Conservation (phyloP, 306 rosid species). For the Begonia fuchsioides region DNA sequence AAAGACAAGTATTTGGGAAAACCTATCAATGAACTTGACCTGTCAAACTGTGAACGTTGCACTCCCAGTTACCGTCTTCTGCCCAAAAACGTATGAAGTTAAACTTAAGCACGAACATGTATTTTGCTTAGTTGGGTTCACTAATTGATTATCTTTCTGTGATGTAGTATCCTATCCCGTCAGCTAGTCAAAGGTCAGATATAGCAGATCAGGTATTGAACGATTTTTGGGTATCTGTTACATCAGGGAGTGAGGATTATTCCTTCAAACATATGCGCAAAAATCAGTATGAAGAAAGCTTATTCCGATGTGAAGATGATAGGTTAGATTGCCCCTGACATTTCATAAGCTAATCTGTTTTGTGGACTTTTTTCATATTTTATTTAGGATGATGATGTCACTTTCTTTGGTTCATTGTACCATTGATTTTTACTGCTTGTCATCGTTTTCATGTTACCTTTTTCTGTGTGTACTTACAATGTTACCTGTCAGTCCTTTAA, state of each 20-base stretch:
- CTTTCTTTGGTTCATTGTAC: constrained; percentile 4
- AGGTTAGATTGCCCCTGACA: constrained; percentile 38
- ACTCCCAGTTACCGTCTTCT: constrained; percentile 94
- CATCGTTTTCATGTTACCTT: background rate
- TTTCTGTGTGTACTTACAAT: too few species aligned
- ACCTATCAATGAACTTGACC: constrained; percentile 95
- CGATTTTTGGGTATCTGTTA: constrained; percentile 96
- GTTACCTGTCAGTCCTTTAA: background rate
- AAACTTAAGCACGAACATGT: constrained; percentile 2
- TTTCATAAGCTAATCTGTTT: constrained; percentile 6
- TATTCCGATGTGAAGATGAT: constrained; percentile 99
- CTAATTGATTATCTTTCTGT: background rate
- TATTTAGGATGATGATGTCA: too few species aligned
- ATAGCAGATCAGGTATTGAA: constrained; percentile 76
- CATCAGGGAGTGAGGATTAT: constrained; percentile 99
- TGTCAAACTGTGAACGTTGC: constrained; percentile 90
- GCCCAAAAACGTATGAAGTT: constrained; percentile 60
- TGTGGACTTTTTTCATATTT: background rate
- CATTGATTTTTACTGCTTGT: background rate
- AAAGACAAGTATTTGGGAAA: constrained; percentile 84
- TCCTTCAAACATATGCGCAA: constrained; percentile 99
- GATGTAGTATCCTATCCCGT: constrained; percentile 79
- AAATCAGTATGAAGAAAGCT: constrained; percentile 97
- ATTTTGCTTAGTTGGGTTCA: constrained; percentile 3
- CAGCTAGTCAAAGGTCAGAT: constrained; percentile 75